A percentile compares a stretch with the other conserved stretches of the same genome.
These are phyloP conservation scores for Paramecium primaurelia DNA, from an alignment of 73 alveolate genomes.

Conservation along the genomic window DNA sequence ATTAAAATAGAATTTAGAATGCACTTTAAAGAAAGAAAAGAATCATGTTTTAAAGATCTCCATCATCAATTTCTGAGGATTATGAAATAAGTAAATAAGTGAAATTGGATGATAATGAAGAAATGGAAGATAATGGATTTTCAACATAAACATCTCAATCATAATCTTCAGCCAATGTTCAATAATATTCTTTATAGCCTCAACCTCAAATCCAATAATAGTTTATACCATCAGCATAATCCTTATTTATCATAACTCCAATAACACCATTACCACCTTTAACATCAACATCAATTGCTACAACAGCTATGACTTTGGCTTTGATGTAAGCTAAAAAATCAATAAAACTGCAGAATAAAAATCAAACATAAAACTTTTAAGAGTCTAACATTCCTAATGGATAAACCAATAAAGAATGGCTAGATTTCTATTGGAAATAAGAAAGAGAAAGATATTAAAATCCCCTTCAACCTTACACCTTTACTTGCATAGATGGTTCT, in stretches of 20 bases:
- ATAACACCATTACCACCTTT: not conserved
- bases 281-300: not conserved
- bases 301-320: slow-evolving; percentile 10
- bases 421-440: slow-evolving; percentile 81
- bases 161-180: not conserved
- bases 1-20: not conserved
- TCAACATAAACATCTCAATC: slow-evolving; percentile 22
- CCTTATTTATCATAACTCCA: slow-evolving; percentile 2
- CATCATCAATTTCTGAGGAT: not conserved
- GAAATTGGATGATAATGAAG: not conserved
- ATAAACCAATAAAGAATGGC: slow-evolving; percentile 66
- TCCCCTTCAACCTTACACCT: slow-evolving; percentile 95
- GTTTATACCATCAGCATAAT: slow-evolving; percentile 26
- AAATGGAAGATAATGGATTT: not conserved
- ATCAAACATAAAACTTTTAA: not conserved
- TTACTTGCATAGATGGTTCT: slow-evolving; percentile 84
- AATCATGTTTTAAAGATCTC: not conserved
- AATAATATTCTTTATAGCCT: slow-evolving; percentile 1
- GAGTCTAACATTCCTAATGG: slow-evolving; percentile 18
- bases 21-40: not conserved
- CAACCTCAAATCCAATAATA: not conserved
- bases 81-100: not conserved
- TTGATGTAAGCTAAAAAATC: slow-evolving; percentile 23
- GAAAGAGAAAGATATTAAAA: slow-evolving; percentile 91
- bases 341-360: not conserved